A percentile compares a stretch with the other conserved stretches of the same genome.
Conservation (phyloP, 495 filamentous ascomycete species). For the Pseudotulostoma volvatum region DNA sequence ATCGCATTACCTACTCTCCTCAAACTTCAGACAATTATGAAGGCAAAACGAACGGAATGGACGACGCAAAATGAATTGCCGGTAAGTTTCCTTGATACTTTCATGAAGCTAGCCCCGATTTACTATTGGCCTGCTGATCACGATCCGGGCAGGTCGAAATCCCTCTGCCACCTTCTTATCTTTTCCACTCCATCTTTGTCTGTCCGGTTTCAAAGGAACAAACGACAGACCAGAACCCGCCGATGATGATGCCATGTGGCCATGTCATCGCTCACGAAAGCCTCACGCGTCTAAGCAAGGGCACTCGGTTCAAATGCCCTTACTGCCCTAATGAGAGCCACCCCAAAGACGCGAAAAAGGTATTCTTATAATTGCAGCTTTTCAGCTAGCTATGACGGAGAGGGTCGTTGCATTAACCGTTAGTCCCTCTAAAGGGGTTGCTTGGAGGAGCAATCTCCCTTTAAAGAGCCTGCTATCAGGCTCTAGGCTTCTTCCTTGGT, state of each 20-base stretch:
- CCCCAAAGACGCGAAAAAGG: conserved; percentile 56
- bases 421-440: too few species aligned
- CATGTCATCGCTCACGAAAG: conserved; percentile 85
- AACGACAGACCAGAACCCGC: conserved; percentile 80
- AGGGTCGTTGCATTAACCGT: conserved; percentile 1
- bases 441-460: neutral
- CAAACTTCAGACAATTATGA: conserved; percentile 69
- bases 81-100: conserved; percentile 22
- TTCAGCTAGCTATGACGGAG: neutral
- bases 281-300: conserved; percentile 59
- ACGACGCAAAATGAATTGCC: conserved; percentile 80
- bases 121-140: neutral
- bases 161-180: conserved; percentile 66
- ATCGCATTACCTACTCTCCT: conserved; percentile 74
- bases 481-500: neutral
- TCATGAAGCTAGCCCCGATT: conserved; percentile 3
- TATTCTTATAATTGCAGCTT: conserved; percentile 34
- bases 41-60: conserved; percentile 84
- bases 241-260: conserved; percentile 95
- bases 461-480: too few species aligned
- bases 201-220: conserved; percentile 95
- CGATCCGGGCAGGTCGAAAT: conserved; percentile 51
- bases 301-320: conserved; percentile 76
- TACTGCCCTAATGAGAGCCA: conserved; percentile 84
- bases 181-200: conserved; percentile 94